Conservation (phyloP, 192 early-diverging fungal genomes). For the Coemansia sp. region DNA sequence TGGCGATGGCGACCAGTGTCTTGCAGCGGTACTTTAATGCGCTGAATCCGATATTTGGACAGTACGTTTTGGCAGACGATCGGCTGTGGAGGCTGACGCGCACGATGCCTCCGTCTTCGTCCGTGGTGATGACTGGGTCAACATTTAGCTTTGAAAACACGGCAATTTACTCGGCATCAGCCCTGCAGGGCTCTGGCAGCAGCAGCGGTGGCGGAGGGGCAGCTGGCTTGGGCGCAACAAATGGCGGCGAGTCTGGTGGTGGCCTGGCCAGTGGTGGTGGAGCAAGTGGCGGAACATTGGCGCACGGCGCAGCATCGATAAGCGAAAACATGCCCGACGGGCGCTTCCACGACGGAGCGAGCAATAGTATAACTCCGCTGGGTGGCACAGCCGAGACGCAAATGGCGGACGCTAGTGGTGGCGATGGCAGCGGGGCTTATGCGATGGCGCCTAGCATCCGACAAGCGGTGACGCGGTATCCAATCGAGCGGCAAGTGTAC, state of each 20-base stretch:
- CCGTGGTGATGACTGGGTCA: slow-evolving; percentile 34
- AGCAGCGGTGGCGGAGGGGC: slow-evolving; percentile 1
- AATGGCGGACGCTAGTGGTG: background rate
- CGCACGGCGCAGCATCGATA: background rate
- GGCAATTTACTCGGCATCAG: background rate
- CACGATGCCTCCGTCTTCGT: slow-evolving; percentile 41
- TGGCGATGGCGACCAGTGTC: slow-evolving; percentile 29
- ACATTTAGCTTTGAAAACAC: slow-evolving; percentile 41
- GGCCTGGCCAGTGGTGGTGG: background rate
- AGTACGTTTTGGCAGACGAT: slow-evolving; percentile 43
- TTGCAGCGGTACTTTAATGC: slow-evolving; percentile 44
- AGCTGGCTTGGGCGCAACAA: background rate
- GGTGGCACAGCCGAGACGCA: background rate
- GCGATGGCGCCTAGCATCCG: slow-evolving; percentile 22
- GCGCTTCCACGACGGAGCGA: background rate
- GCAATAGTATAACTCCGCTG: background rate
- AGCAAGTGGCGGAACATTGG: background rate
- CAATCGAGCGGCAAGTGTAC: slow-evolving; percentile 40
- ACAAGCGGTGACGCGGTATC: slow-evolving; percentile 20
- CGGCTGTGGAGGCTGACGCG: slow-evolving; percentile 43
- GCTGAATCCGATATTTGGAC: slow-evolving; percentile 41
- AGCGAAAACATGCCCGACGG: background rate
- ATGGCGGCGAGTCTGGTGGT: slow-evolving; percentile 5
- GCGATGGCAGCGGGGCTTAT: background rate
- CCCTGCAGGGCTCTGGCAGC: background rate